A percentile compares a stretch with the other conserved stretches of the same genome.
Evolutionary conservation across 2,329 filamentous ascomycete genomes (phyloP).

Genomic region (Diplodia seriata): DNA sequence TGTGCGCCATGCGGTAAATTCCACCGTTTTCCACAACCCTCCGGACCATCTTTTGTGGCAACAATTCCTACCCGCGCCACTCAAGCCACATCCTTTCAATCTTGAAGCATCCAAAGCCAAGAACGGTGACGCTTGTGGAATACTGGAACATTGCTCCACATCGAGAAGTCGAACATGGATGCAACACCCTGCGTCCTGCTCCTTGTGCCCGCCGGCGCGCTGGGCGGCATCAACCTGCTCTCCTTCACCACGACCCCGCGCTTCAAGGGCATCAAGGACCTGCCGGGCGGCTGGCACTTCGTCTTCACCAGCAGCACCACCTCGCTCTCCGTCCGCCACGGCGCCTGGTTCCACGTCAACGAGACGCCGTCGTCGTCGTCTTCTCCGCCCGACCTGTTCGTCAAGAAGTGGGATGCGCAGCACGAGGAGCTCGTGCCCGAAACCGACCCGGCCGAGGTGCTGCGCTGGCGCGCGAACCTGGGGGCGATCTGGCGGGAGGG

Average conservation of each 20-base stretch:
- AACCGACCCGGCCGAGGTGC: constrained; percentile 49
- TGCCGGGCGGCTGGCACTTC: constrained; percentile 67
- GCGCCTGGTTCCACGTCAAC: constrained; percentile 65
- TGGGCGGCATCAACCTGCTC: constrained; percentile 63
- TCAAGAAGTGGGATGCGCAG: constrained; percentile 63
- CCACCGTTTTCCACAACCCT: not conserved
- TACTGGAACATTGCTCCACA: not conserved
- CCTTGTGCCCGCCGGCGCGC: constrained; percentile 53
- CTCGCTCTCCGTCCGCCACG: constrained; percentile 66
- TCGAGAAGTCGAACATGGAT: not conserved
- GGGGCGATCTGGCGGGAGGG: constrained; percentile 63
- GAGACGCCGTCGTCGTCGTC: constrained; percentile 35
- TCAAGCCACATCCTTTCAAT: too few relatives aligned
- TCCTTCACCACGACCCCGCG: constrained; percentile 68
- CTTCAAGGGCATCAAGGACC: constrained; percentile 66
- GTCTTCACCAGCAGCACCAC: constrained; percentile 65
- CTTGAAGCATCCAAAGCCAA: not conserved
- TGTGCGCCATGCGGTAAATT: constrained; percentile 5
- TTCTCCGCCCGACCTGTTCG: constrained; percentile 53
- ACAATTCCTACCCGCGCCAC: not conserved
- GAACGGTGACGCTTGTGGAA: not conserved
- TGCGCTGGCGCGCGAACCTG: constrained; percentile 63
- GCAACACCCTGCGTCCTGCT: constrained; percentile 42
- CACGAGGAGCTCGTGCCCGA: constrained; percentile 56
- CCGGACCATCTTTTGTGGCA: not conserved